Percentiles rank a stretch among this genome's conserved stretches.
Conservation (phyloP, 2,329 filamentous ascomycete species). For the Curvularia eragrostidis region DNA sequence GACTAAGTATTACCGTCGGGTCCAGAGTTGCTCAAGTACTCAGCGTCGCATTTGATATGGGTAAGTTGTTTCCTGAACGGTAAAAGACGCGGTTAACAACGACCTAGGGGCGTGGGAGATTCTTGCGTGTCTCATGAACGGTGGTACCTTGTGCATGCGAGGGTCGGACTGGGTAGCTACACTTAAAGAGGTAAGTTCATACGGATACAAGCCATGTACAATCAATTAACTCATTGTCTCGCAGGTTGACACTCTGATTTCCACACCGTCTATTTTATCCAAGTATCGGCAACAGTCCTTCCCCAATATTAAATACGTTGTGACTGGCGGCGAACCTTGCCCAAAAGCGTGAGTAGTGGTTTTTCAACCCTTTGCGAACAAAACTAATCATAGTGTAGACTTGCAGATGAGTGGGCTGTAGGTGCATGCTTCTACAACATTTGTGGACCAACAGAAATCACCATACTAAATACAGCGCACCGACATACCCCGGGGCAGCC, state of each 20-base stretch:
- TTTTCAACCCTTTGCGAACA: not conserved
- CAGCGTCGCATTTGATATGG: slow-evolving; percentile 68
- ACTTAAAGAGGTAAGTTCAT: slow-evolving; percentile 53
- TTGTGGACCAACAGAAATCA: slow-evolving; percentile 67
- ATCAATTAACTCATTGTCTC: slow-evolving; percentile 6
- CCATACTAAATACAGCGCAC: slow-evolving; percentile 65
- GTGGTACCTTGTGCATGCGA: slow-evolving; percentile 62
- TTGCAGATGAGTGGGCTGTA: slow-evolving; percentile 64
- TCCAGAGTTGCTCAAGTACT: slow-evolving; percentile 63
- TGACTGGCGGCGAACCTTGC: slow-evolving; percentile 63
- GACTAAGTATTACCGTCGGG: slow-evolving; percentile 59
- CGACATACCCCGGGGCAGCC: slow-evolving; percentile 56
- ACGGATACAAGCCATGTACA: not conserved
- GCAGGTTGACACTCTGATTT: slow-evolving; percentile 62
- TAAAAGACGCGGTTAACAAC: slow-evolving; percentile 11
- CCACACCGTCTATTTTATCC: slow-evolving; percentile 64
- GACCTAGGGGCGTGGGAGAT: slow-evolving; percentile 65
- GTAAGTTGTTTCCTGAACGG: slow-evolving; percentile 49
- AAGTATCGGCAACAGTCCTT: slow-evolving; percentile 58
- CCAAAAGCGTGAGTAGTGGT: slow-evolving; percentile 50
- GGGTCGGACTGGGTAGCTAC: slow-evolving; percentile 59
- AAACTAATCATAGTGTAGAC: slow-evolving; percentile 28
- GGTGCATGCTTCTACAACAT: slow-evolving; percentile 57
- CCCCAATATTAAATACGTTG: slow-evolving; percentile 60
- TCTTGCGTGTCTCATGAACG: slow-evolving; percentile 63